Evolutionary conservation across 163 green algal species (phyloP).

Genomic region (Chlorella variabilis): DNA sequence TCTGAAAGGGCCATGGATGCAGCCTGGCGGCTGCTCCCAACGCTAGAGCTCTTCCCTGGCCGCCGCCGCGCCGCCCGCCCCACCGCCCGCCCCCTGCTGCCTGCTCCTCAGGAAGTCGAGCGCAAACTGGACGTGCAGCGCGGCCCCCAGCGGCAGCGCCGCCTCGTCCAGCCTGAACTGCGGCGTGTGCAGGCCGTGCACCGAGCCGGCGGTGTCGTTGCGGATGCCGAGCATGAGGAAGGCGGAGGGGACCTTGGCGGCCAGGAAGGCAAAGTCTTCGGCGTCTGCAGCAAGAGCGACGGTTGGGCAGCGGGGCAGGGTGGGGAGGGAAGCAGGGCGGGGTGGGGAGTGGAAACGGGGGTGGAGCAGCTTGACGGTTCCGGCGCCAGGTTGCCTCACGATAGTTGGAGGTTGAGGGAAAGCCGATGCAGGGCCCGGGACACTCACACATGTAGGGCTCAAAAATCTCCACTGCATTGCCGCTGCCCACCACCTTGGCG

Average conservation of each 20-base stretch:
- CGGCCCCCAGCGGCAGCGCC: conserved; percentile 70
- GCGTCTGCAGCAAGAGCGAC: conserved; percentile 38
- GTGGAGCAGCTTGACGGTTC: no score
- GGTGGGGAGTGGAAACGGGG: no score
- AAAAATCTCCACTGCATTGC: neutral
- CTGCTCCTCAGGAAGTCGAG: conserved; percentile 65
- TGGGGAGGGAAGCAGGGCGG: no score
- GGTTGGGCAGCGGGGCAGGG: no score
- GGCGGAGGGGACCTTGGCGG: conserved; percentile 46
- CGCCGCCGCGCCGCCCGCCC: no score
- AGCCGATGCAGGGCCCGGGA: neutral
- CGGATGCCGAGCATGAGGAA: conserved; percentile 77
- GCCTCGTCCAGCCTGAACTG: conserved; percentile 75
- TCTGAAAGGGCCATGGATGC: no score
- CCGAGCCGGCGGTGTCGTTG: conserved; percentile 54
- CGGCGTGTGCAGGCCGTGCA: conserved; percentile 79
- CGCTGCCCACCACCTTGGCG: neutral
- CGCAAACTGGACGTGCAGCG: conserved; percentile 75
- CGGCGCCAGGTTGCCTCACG: no score
- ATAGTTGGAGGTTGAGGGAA: no score
- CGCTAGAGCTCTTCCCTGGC: no score
- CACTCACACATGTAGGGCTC: conserved; percentile 30
- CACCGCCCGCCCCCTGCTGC: no score
- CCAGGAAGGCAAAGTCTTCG: conserved; percentile 86
- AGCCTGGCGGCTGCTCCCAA: no score